Base-by-base conservation (phyloP, 192 early-diverging fungal species). In the Backusella tuberculispora region DNA sequence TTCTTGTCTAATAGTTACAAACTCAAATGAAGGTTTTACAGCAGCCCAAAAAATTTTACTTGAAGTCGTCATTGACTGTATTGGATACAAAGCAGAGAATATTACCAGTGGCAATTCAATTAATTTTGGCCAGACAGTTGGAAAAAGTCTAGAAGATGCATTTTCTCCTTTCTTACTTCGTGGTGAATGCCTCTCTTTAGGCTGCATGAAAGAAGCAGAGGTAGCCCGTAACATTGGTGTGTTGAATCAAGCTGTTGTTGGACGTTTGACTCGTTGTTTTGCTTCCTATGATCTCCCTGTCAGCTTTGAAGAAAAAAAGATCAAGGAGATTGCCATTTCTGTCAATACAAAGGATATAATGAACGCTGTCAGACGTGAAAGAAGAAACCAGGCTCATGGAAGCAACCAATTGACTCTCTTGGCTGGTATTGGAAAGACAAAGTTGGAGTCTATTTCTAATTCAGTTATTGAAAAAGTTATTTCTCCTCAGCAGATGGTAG, bases 71-170 rank as follows among this genome's bases (percentile, higher is more conserved):
- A 14, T 46, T 14, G 45, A 46, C 14, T 46, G 10, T 46, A 14
- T 14, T 46, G 45, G 12, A 46, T 46, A 46, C 12, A 46, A 46
- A 46, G 45, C 45, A 46, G 12, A 46, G 6, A 46, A 46, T 46
- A 14, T 60, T 10, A 60, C 42, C 42, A 43, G 42, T 10, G 42
- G 10, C 1, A 43, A 43, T 43, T 9, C 42, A 43, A 10, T 98
- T 37, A 97, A 99, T 79, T 99, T 97, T 86, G 98, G 98, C 7
- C 98, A 99, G 82, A 88, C 95, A 2, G 90, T 99, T 63, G 96
- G 96, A 45, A 96, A 98, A 65, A 96, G 95, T 41, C 95, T 97
- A 65, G 96, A 99, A 84, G 95, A 94, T 40, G 88, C 96, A 17
- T 82, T 96, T 67, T 88, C 92, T 12, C 96, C 96, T 9, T 87